Base-by-base conservation (phyloP, 305 asterid species). In the Rubia occidens region DNA sequence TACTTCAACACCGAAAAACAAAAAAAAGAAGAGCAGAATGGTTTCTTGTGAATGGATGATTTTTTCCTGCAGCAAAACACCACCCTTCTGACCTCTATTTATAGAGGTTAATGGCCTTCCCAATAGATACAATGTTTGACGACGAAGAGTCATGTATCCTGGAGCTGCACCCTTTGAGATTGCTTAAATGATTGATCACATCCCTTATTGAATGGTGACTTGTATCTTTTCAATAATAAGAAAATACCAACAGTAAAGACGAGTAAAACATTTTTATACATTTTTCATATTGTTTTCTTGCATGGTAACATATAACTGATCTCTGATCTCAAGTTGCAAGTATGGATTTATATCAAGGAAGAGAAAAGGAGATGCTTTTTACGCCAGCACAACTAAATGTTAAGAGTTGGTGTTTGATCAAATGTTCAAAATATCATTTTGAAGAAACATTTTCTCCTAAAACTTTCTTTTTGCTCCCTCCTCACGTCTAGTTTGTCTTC, bases 311-410 rank as follows among this genome's bases (percentile, higher is more conserved):
- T 58, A 75, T 72, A 64, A 40, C 8, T 78, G 68, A 71, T 63
- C 37, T 21, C 15, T 69, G 47, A 58, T 81, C 72, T 71, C 88
- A 95, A 98, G 99, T 95, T 71, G 99, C 99, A 63, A 95, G 99
- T 45, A 98, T 95, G 37, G 99, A 95, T 79, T 95, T 98, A 73
- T 95, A 91, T 78, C 98, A 95, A 80, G 99, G 99, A 75, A 85
- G 99, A 84, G 99, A 95, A 78, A 95, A 95, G 72, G 99, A 95
- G n/a, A n/a, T n/a, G n/a, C n/a, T 5, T n/a, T 39, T 39, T 18
- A 17, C 8, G 29, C 35, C 20, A 1, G 15, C 37, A 42, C 44
- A 11, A 60, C 11, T 32, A 32, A 13, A 60, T 60, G 66, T 53
- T 11, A 2, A 55, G 8, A n/a, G 55, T 71, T 32, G 49, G 63